These are phyloP conservation scores for Candida pseudocylindracea DNA, from an alignment of 1,139 yeast species.

Conservation along the genomic window DNA sequence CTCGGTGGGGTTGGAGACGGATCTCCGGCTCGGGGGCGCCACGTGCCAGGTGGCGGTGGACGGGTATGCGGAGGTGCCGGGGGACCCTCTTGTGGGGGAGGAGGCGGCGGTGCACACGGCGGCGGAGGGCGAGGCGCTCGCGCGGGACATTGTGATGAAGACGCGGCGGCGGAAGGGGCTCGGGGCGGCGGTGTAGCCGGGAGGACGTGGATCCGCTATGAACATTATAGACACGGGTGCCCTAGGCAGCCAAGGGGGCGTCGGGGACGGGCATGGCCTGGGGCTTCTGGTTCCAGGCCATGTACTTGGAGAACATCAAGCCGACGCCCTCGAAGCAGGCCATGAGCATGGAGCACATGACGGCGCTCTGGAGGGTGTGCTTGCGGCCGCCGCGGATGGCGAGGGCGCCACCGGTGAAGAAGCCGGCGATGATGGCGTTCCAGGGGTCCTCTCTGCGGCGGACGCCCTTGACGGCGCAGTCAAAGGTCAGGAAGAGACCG, in stretches of 20 bases:
- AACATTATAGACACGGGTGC: too few relatives aligned
- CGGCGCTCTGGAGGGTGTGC: conserved; percentile 91
- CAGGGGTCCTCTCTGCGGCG: conserved; percentile 97
- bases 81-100: conserved; percentile 64
- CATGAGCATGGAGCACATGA: conserved; percentile 89
- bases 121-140: conserved; percentile 45
- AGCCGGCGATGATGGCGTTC: conserved; percentile 96
- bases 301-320: conserved; percentile 77
- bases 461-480: conserved; percentile 85
- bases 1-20: conserved; percentile 76
- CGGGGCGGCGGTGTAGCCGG: too few relatives aligned
- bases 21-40: conserved; percentile 63
- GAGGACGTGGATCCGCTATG: too few relatives aligned
- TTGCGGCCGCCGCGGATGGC: conserved; percentile 99
- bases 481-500: conserved; percentile 88
- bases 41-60: conserved; percentile 42
- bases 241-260: conserved; percentile 1
- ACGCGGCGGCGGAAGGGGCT: conserved; percentile 76
- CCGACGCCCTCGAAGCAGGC: conserved; percentile 98
- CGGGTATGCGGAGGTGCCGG: conserved; percentile 69
- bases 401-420: conserved; percentile 93
- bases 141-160: conserved; percentile 77
- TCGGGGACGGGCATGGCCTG: conserved; percentile 1
- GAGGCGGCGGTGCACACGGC: conserved; percentile 50
- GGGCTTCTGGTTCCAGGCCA: conserved; percentile 20